Evolutionary conservation across 352 stramenopile genomes (phyloP), one percentile per base, ranked within the genome.

Genomic region (Globisporangium mamillatum): DNA sequence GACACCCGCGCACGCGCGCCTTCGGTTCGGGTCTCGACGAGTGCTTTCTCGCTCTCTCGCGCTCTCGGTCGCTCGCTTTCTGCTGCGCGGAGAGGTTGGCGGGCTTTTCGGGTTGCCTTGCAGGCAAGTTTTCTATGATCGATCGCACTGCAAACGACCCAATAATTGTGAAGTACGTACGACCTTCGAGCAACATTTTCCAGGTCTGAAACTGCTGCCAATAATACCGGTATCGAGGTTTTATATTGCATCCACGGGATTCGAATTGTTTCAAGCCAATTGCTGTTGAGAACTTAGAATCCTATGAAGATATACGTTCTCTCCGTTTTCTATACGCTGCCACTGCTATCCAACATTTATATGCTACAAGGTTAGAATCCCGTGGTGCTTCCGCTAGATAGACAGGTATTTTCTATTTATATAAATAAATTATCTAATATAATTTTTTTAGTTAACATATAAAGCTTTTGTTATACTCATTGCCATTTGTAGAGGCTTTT

Each of bases 41-140:
- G 36, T 44, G 36, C 36, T 44, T 44, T 50, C 41, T 22, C 16
- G 14, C 41, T 50, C 24, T 54, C 24, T 32, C 59, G n/a, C 59
- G 55, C 27, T 14, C 25, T 38, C 34, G 25, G 18, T 60, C 36
- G 36, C 36, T 44, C 36, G 36, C 36, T 44, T 44, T 44, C 10
- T 16, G 36, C 36, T 44, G 36, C 36, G 29, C 12, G 5, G 12
- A 44, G 27, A 62, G 56, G 34, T 62, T 62, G 56, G 56, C 56
- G 29, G 56, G 56, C 56, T 62, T 62, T 62, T 50, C 22, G 10
- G 27, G 27, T 50, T 62, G 16, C 24, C 27, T 61, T 61, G 27
- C 25, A 25, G 18, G 16, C 46, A 62, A n/a, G 29, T 32, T 46
- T 32, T 32, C 14, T 22, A 58, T 34, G 34, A 18, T 41, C 56